Base-by-base conservation (phyloP, 2,329 filamentous ascomycete species). In the Aspergillus pseudoviridinutans region DNA sequence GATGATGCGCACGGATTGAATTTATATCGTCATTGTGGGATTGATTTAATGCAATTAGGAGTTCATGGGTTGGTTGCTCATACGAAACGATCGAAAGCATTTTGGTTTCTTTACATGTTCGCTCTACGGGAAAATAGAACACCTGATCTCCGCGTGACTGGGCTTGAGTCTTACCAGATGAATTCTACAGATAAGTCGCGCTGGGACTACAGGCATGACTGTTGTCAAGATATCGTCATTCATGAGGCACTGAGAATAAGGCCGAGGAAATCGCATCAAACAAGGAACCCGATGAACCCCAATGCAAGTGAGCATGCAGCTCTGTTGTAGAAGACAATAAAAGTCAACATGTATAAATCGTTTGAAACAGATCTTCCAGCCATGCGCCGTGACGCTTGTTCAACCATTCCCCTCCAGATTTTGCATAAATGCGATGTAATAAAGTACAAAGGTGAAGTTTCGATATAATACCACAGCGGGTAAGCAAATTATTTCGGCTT, bases 61-160 rank as follows among this genome's bases (percentile, higher is more conserved):
- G 71, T 74, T 74, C 65, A 67, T 69, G 70, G 71, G 62, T 70
- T 64, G 69, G 68, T 68, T 71, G 64, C 64, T 70, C 69, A 63
- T 64, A 63, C 64, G 69, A 63, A 59, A 69, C 63, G 64, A 68
- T 71, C 66, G 63, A 70, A 68, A 49, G 61, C 59, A 60, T 64
- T 64, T 66, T 64, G 54, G 50, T 57, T 59, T 61, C 53, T 44
- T 65, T 57, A 58, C 25, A 56, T 56, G 50, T 59, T 54, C 56
- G 53, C 49, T 58, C 44, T 56, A 61, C 32, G 54, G 51, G 49
- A 53, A 53, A 41, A 10, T 42, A 46, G 55, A 58, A 59, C 56
- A 51, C 50, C 54, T 22, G 49, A 41, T 53, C 29, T 35, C 35
- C 41, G 10, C 44, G 12, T 14, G 20, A 7, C 12, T 47, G 12